These are phyloP conservation scores for Apiosordaria backusii DNA, from an alignment of 495 filamentous ascomycete genomes.

Conservation along the genomic window DNA sequence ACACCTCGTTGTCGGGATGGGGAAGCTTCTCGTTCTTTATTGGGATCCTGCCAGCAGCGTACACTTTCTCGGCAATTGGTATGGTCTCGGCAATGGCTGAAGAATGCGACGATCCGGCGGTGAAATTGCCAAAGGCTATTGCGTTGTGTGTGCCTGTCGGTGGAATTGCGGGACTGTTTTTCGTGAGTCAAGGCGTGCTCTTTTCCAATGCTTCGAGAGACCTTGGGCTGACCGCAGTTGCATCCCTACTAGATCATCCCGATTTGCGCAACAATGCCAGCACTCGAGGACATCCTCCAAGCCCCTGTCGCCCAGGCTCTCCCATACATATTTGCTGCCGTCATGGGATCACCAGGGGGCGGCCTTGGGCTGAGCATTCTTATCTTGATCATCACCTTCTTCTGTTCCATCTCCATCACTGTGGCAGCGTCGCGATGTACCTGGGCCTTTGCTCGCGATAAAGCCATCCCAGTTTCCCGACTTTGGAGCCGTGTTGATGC, in stretches of 20 bases:
- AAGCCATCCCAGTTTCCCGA: slow-evolving; percentile 63
- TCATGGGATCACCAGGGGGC: slow-evolving; percentile 57
- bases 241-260: slow-evolving; percentile 49
- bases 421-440: slow-evolving; percentile 58
- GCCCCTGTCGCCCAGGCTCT: slow-evolving; percentile 59
- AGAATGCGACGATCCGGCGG: slow-evolving; percentile 52
- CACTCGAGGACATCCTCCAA: slow-evolving; percentile 45
- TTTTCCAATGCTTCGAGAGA: neutral
- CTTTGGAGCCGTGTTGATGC: slow-evolving; percentile 59
- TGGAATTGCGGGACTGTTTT: slow-evolving; percentile 58
- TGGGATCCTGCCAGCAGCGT: slow-evolving; percentile 50
- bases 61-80: slow-evolving; percentile 58
- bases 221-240: no score
- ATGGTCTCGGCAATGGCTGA: slow-evolving; percentile 59
- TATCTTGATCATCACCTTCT: slow-evolving; percentile 64
- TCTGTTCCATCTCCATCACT: slow-evolving; percentile 57
- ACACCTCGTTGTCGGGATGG: slow-evolving; percentile 53
- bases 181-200: no score
- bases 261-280: slow-evolving; percentile 60
- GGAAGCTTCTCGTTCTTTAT: slow-evolving; percentile 51
- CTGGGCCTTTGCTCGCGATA: slow-evolving; percentile 60
- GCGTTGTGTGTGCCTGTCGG: slow-evolving; percentile 56
- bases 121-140: slow-evolving; percentile 58
- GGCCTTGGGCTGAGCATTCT: slow-evolving; percentile 72
- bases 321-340: slow-evolving; percentile 53